Base-by-base conservation (phyloP, 2,329 filamentous ascomycete genomes). In the Laburnicola sp. region DNA sequence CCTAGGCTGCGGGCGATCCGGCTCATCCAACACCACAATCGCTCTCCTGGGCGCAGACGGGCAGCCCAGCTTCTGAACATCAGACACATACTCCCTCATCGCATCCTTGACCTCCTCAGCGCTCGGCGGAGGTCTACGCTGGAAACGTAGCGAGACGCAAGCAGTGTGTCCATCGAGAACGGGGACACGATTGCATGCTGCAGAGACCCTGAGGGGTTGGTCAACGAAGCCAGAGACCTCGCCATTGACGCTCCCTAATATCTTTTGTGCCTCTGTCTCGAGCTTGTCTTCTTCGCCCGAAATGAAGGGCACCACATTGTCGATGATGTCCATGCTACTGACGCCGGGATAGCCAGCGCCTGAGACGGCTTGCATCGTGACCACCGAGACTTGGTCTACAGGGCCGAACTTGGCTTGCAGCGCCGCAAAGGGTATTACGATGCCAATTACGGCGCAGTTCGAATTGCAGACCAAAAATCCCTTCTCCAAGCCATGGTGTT, bases 391-490 rank as follows among this genome's bases (percentile, higher is more conserved):
- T 64, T 81, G 76, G 58, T 83, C 80, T 27, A 87, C 79, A n/a
- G 87, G 86, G 38, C 93, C 94, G 66, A 97, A 96, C 64, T 84
- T 86, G 45, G 86, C 84, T 73, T 96, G 89, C 31, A 97, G 84
- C 11, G 93, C 93, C 8, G 91, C 91, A 69, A 97, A 93, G 23
- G 94, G 94, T 57, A 96, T 95, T 54, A 97, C 93, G 51, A 97
- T 85, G 41, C 93, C 93, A 65, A 97, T 96, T 68, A 97, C 93
- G 50, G 93, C 93, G 77, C 94, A 99, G 78, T 97, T 97, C 59
- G 91, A 96, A 79, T 97, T 97, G 82, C 93, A 97, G 54, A 97
- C 91, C 32, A 97, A 78, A 78, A 97, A 96, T 23, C 94, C 94
- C 75, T 89, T 91, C 56, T 87, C 79, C 38, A 96, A 80, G 26